phyloP scores from a whole-genome alignment of 75 land plant species.

The Cryptomeria japonica region DNA sequence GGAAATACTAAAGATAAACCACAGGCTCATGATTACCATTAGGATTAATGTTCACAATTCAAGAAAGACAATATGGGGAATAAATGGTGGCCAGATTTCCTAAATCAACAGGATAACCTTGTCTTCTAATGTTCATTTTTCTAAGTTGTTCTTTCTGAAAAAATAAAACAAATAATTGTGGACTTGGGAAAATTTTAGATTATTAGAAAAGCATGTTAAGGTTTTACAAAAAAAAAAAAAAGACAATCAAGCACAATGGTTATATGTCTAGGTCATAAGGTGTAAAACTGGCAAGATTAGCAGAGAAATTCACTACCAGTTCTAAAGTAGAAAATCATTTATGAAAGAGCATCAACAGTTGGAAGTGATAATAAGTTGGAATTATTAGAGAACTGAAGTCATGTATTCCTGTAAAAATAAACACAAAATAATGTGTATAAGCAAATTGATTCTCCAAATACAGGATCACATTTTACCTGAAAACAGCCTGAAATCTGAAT shows the following conservation, averaged over 20 bases:
- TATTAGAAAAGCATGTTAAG: neutral
- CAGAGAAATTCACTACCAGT: neutral
- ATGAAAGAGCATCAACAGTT: neutral
- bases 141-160: neutral
- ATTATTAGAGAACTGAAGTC: neutral
- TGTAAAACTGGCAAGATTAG: neutral
- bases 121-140: neutral
- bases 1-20: neutral
- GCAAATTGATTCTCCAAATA: neutral
- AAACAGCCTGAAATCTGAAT: slow-evolving; percentile 67
- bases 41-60: neutral
- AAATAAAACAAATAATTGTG: neutral
- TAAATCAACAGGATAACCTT: neutral
- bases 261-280: neutral
- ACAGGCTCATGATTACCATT: neutral
- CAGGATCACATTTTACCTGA: slow-evolving; percentile 35
- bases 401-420: neutral
- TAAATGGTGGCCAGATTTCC: neutral
- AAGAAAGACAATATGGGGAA: neutral
- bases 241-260: neutral
- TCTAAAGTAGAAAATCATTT: neutral
- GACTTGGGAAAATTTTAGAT: neutral
- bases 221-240: neutral
- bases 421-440: neutral
- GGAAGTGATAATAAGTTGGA: neutral